phyloP scores from a whole-genome alignment of 176 grass and related monocot species.

The Bolboschoenus planiculmis region DNA sequence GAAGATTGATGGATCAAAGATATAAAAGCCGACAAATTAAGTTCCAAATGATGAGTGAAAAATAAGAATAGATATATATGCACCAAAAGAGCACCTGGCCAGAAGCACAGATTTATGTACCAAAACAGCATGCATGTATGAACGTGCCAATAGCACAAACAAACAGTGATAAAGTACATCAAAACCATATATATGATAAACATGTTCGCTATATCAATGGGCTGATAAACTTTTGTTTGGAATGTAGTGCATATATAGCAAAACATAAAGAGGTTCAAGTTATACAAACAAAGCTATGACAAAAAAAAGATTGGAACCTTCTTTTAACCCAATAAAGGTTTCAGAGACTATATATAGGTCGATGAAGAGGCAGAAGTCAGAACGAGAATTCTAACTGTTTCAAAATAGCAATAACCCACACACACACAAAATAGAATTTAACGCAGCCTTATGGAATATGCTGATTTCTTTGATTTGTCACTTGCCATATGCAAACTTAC shows the following conservation, averaged over 20 bases:
- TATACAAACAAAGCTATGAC: neutral
- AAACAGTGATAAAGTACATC: neutral
- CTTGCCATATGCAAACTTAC: too few species aligned
- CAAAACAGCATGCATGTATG: neutral
- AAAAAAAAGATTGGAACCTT: neutral
- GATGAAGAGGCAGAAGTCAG: neutral
- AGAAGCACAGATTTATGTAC: neutral
- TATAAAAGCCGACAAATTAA: neutral
- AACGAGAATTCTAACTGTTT: neutral
- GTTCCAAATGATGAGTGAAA: neutral
- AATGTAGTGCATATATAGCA: neutral
- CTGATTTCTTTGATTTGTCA: neutral
- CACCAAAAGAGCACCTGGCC: neutral
- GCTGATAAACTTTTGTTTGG: too few species aligned
- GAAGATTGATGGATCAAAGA: neutral
- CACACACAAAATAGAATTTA: neutral
- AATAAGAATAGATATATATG: neutral
- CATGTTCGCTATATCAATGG: neutral
- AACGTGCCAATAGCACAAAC: neutral
- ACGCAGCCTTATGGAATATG: neutral
- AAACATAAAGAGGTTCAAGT: neutral
- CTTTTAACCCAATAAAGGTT: neutral
- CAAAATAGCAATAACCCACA: neutral
- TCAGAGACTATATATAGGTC: neutral
- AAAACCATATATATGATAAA: neutral